Conservation (phyloP, 148 eudicot species). For the Limonium bicolor region DNA sequence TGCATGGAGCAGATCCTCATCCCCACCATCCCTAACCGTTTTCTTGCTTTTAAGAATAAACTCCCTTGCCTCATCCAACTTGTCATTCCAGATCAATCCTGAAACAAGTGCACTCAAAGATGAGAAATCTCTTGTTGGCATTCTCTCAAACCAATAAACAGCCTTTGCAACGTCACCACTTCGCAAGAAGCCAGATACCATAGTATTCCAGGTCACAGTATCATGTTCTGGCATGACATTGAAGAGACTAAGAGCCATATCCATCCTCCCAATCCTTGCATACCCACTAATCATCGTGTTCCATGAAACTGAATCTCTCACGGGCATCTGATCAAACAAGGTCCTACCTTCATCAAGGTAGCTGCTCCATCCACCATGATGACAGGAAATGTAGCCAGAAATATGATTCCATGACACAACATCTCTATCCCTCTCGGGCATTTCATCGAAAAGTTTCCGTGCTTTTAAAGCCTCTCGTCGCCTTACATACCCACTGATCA, state of each 20-base stretch:
- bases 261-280: constrained; percentile 31
- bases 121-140: constrained; percentile 23
- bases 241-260: constrained; percentile 28
- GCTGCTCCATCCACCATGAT: constrained; percentile 14
- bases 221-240: constrained; percentile 24
- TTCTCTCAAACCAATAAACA: constrained; percentile 26
- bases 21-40: constrained; percentile 2
- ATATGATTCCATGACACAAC: constrained; percentile 37
- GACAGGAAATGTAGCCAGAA: constrained; percentile 29
- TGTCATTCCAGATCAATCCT: constrained; percentile 28
- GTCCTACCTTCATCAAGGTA: constrained; percentile 23
- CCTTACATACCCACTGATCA: constrained; percentile 28
- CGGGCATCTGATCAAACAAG: constrained; percentile 37
- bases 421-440: constrained; percentile 26
- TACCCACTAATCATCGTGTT: constrained; percentile 45
- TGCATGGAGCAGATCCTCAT: constrained; percentile 23
- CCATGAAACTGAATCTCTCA: constrained; percentile 35
- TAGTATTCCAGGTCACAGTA: constrained; percentile 37
- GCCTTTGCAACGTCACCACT: constrained; percentile 31
- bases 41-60: constrained; percentile 16
- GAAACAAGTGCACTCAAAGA: constrained; percentile 32
- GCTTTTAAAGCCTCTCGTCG: constrained; percentile 20
- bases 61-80: constrained; percentile 21
- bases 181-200: constrained; percentile 31
- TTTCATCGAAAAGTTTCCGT: constrained; percentile 30